Percentiles rank a stretch among this genome's conserved stretches.
These are phyloP conservation scores for Candida maris DNA, from an alignment of 805 yeast genomes.

Conservation along the genomic window DNA sequence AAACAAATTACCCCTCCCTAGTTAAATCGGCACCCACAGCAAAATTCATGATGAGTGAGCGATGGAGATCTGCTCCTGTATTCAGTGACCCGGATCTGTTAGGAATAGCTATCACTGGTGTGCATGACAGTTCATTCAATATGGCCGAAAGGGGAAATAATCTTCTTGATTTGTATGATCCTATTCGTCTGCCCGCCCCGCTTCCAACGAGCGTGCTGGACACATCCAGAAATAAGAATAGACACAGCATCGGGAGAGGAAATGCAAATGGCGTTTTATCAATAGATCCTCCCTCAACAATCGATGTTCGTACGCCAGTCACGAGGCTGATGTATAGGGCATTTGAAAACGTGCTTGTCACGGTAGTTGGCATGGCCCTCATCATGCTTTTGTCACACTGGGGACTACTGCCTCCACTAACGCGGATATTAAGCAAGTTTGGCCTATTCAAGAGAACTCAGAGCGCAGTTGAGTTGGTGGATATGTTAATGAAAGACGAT, in stretches of 20 bases:
- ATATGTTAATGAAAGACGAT: constrained; percentile 27
- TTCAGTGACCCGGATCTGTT: constrained; percentile 37
- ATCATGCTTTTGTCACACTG: constrained; percentile 36
- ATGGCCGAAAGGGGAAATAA: constrained; percentile 3
- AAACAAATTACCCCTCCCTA: constrained; percentile 70
- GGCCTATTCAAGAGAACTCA: constrained; percentile 34
- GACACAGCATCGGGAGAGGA: constrained; percentile 3
- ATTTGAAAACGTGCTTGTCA: constrained; percentile 49
- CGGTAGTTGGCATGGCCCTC: constrained; percentile 35
- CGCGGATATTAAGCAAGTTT: constrained; percentile 26
- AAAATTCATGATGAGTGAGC: constrained; percentile 47
- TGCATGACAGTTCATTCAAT: constrained; percentile 36
- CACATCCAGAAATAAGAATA: constrained; percentile 11
- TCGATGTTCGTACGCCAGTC: constrained; percentile 20
- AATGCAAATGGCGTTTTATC: constrained; percentile 12
- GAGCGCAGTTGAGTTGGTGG: constrained; percentile 33
- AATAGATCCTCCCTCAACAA: constrained; percentile 19
- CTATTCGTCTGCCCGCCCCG: constrained; percentile 21
- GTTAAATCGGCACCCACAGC: constrained; percentile 79
- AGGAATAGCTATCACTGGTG: constrained; percentile 46
- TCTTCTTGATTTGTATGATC: constrained; percentile 19
- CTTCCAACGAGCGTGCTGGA: constrained; percentile 21
- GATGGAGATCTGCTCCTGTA: constrained; percentile 40
- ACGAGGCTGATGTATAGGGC: constrained; percentile 25
- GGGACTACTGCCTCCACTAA: constrained; percentile 35